Evolutionary conservation across 192 early-diverging fungal genomes (phyloP).

Genomic region (Gigaspora rosea): DNA sequence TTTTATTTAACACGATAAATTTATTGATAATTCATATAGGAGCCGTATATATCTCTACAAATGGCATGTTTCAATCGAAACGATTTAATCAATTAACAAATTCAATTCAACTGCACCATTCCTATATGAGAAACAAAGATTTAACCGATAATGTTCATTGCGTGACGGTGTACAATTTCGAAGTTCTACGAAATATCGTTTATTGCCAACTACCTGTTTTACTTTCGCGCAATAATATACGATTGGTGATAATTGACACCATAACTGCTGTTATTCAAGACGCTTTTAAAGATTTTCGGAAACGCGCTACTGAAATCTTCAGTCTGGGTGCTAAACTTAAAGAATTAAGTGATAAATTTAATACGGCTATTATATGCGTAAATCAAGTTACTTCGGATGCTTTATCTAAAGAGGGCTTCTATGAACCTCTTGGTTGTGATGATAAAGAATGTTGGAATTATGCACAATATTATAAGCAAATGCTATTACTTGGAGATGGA

Average conservation of each 20-base stretch:
- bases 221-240: slow-evolving; percentile 51
- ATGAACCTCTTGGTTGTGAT: neutral
- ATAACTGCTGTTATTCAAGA: slow-evolving; percentile 77
- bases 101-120: slow-evolving; percentile 31
- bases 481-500: slow-evolving; percentile 31
- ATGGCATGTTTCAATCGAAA: slow-evolving; percentile 64
- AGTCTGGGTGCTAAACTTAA: slow-evolving; percentile 66
- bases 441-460: slow-evolving; percentile 19
- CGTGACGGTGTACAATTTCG: slow-evolving; percentile 65
- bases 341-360: slow-evolving; percentile 59
- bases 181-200: slow-evolving; percentile 72
- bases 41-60: slow-evolving; percentile 71
- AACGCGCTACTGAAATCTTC: slow-evolving; percentile 55
- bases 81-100: slow-evolving; percentile 57
- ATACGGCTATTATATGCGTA: slow-evolving; percentile 70
- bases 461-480: slow-evolving; percentile 23
- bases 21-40: slow-evolving; percentile 27
- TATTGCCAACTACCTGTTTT: slow-evolving; percentile 74
- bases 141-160: slow-evolving; percentile 60
- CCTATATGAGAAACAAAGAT: slow-evolving; percentile 32
- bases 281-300: slow-evolving; percentile 37
- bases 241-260: slow-evolving; percentile 85
- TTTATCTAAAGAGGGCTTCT: slow-evolving; percentile 20
- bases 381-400: slow-evolving; percentile 74
- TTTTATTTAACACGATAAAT: neutral